Percentiles rank a stretch among this genome's conserved stretches.
phyloP scores from a whole-genome alignment of 331 rosid genomes.

The Quercus phellos region DNA sequence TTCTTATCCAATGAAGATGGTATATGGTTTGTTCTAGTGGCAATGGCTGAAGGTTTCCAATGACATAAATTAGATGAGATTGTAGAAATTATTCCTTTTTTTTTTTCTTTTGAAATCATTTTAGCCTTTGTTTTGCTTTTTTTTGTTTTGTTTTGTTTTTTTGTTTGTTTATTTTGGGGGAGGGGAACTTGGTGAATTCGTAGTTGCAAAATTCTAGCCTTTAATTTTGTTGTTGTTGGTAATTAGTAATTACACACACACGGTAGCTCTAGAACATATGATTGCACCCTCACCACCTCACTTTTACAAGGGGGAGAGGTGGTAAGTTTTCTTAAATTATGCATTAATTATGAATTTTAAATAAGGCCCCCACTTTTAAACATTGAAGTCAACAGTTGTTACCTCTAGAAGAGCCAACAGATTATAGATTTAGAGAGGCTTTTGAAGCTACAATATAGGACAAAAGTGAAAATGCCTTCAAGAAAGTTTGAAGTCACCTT shows the following conservation, averaged over 20 bases:
- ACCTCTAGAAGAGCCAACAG: background rate
- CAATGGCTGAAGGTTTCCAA: background rate
- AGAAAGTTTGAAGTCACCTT: background rate
- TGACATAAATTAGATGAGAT: background rate
- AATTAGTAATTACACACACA: no score
- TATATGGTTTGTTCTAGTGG: slow-evolving; percentile 9
- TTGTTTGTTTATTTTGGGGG: background rate
- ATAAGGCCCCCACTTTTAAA: background rate
- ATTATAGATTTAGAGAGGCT: background rate
- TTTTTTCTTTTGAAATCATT: background rate
- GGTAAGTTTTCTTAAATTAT: background rate
- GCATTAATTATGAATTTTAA: background rate
- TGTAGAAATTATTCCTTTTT: background rate
- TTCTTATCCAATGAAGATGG: background rate
- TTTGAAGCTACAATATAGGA: background rate
- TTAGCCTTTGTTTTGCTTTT: background rate
- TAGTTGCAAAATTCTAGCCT: background rate
- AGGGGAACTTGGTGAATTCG: background rate
- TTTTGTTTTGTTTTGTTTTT: no score
- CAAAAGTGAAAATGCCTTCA: background rate
- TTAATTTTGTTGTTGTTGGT: no score
- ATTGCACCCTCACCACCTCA: no score
- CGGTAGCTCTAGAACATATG: no score
- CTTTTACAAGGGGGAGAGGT: no score
- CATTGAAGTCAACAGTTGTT: background rate